phyloP scores from a whole-genome alignment of 2,329 filamentous ascomycete species.

The Aspergillus bombycis region DNA sequence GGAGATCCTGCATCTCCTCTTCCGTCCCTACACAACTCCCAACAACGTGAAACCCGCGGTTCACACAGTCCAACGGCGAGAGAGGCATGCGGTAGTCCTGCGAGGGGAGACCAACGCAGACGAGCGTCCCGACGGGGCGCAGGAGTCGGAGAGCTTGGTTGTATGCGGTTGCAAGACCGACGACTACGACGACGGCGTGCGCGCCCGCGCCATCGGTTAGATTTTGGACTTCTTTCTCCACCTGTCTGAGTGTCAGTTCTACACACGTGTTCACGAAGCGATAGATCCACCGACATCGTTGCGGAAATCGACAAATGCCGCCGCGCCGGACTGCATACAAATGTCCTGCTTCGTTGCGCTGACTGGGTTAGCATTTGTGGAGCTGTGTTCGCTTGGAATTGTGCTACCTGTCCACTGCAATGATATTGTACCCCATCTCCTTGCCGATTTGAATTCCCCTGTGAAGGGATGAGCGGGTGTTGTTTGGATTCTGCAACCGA shows the following conservation, averaged over 20 bases:
- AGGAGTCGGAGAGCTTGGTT: slow-evolving; percentile 39
- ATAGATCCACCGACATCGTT: slow-evolving; percentile 25
- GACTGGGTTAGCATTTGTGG: neutral
- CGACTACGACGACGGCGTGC: slow-evolving; percentile 44
- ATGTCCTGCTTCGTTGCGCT: slow-evolving; percentile 23
- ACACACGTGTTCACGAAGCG: neutral
- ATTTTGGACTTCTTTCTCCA: slow-evolving; percentile 11
- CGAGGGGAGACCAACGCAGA: slow-evolving; percentile 45
- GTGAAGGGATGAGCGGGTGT: neutral
- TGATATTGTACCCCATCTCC: slow-evolving; percentile 15
- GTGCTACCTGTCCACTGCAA: slow-evolving; percentile 8
- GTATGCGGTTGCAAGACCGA: slow-evolving; percentile 43
- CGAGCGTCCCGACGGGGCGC: slow-evolving; percentile 42
- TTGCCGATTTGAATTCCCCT: slow-evolving; percentile 17
- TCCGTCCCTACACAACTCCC: slow-evolving; percentile 43
- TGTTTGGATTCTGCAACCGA: neutral
- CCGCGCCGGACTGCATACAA: slow-evolving; percentile 22
- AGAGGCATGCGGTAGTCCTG: slow-evolving; percentile 45
- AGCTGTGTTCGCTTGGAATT: no score
- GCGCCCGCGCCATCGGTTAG: slow-evolving; percentile 43
- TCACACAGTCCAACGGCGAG: slow-evolving; percentile 43
- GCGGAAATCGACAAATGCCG: slow-evolving; percentile 24
- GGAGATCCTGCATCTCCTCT: slow-evolving; percentile 44
- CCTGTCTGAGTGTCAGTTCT: neutral
- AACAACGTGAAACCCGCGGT: slow-evolving; percentile 34